Percentiles rank a stretch among this genome's conserved stretches.
Conservation (phyloP, 306 rosid species). For the Castanea crenata region DNA sequence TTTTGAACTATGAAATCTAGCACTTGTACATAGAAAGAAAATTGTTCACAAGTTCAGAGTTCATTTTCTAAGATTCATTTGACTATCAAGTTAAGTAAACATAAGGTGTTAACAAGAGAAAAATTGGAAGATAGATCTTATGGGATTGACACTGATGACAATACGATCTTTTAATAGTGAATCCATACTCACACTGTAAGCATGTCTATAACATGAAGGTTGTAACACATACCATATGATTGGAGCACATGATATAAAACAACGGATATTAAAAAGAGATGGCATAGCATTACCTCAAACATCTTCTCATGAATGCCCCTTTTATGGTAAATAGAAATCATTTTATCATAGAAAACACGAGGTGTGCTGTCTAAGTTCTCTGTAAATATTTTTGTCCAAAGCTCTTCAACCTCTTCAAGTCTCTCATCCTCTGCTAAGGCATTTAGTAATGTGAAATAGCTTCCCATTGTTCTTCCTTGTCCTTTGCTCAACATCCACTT, state of each 20-base stretch:
- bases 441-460: slow-evolving; percentile 72
- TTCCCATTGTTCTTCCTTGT: slow-evolving; percentile 98
- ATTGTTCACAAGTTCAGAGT: not conserved
- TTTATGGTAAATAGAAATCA: slow-evolving; percentile 68
- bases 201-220: not conserved
- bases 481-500: slow-evolving; percentile 99
- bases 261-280: not conserved
- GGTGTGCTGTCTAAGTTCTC: slow-evolving; percentile 82
- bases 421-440: slow-evolving; percentile 93
- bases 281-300: slow-evolving; percentile 70
- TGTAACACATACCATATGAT: not conserved
- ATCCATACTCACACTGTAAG: not conserved
- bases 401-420: slow-evolving; percentile 90
- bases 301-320: slow-evolving; percentile 68
- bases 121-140: not conserved
- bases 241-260: not conserved
- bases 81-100: not conserved
- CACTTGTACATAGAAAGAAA: not conserved
- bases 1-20: not conserved
- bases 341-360: slow-evolving; percentile 74
- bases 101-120: not conserved
- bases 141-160: not conserved
- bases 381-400: slow-evolving; percentile 75
- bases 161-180: not conserved
- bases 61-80: not conserved